Base-by-base conservation (phyloP, 139 green algal species). In the Volvox africanus region DNA sequence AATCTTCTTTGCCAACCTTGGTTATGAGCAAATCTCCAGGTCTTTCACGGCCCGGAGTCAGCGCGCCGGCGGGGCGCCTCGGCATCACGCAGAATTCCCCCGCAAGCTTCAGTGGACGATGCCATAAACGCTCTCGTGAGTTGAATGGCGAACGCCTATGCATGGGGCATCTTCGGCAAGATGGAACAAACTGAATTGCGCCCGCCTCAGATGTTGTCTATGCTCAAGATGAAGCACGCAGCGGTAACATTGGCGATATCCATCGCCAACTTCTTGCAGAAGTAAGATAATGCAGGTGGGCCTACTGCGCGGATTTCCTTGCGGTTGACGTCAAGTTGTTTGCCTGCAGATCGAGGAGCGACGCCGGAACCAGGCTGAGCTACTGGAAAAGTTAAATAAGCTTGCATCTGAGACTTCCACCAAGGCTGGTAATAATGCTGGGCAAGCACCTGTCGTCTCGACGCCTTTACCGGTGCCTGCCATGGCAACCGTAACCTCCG, bases 311-410 rank as follows among this genome's bases (percentile, higher is more conserved):
- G 65, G 65, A 24, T 73, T 73, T 73, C 65, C 65, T 73, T 24
- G 24, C 65, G 65, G 24, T 73, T 73, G 21, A 73, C 5, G 65
- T 2, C 6, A 28, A 24, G 20, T n/a, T 3, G 30, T 79, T 77
- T 30, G 71, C 3, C 2, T 30, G 80, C 95, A 98, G 96, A 97
- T 98, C 28, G 95, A 96, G 71, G 95, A 97, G 91, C 93, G 96
- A 9, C 97, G 97, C 86, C 92, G 92, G 33, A 92, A 93, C 82
- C 96, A 98, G 90, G 89, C 93, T 24, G 86, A 92, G 50, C 93
- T 98, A 0, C 86, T 96, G 24, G 86, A 94, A 55, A 92, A 96
- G 87, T 93, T 96, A 24, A 94, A 95, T 76, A 92, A 90, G 44
- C 61, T 92, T 16, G 82, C 87, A 0, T 50, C 76, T 1, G 62